phyloP scores from a whole-genome alignment of 495 filamentous ascomycete species.

The Trichoderma asperelloides region DNA sequence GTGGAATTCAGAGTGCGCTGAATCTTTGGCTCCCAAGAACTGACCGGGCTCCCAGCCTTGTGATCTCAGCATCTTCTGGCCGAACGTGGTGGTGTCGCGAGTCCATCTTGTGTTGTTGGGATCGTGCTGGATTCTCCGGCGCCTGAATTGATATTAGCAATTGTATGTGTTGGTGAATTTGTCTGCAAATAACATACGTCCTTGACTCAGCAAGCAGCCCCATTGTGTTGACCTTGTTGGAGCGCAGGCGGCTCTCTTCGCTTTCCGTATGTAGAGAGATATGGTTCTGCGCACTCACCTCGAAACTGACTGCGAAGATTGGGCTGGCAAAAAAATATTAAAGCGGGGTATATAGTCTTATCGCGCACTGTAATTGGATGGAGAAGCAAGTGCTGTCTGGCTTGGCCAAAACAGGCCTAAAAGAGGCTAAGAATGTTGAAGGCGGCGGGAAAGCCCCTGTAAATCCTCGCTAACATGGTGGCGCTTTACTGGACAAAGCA shows the following conservation, averaged over 20 bases:
- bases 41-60: slow-evolving; percentile 87
- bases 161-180: not conserved
- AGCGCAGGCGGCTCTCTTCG: not conserved
- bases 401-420: not conserved
- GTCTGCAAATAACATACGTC: not conserved
- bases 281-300: not conserved
- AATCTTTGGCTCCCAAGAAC: slow-evolving; percentile 64
- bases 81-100: slow-evolving; percentile 68
- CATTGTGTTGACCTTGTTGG: not conserved
- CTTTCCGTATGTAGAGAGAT: not conserved
- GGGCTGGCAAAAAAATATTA: not conserved
- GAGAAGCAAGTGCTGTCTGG: not conserved
- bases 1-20: slow-evolving; percentile 62
- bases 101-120: slow-evolving; percentile 93
- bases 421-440: not conserved
- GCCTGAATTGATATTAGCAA: slow-evolving; percentile 41
- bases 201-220: slow-evolving; percentile 4
- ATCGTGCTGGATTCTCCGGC: slow-evolving; percentile 73
- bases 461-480: not conserved
- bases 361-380: not conserved
- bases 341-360: not conserved
- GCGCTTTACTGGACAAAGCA: too few relatives aligned
- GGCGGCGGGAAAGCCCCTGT: not conserved
- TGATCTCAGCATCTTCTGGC: slow-evolving; percentile 72
- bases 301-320: slow-evolving; percentile 4